These are phyloP conservation scores for Actinomortierella wolfii DNA, from an alignment of 371 early-diverging fungal species.

Conservation along the genomic window DNA sequence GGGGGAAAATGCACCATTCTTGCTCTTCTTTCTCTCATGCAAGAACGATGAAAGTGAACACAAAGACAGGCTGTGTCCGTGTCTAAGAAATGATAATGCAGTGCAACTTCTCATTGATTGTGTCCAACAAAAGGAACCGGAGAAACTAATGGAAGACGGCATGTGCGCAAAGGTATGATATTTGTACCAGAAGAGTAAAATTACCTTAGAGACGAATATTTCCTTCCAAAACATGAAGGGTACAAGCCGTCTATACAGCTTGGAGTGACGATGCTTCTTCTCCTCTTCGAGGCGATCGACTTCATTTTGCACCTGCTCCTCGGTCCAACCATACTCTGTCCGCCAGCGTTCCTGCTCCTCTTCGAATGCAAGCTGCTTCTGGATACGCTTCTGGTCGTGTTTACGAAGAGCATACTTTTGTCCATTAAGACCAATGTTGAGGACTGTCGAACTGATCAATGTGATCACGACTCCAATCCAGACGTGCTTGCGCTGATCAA, in stretches of 20 bases:
- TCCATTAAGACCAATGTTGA: slow-evolving; percentile 86
- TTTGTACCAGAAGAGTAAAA: too few relatives aligned
- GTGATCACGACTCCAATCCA: slow-evolving; percentile 79
- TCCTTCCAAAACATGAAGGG: slow-evolving; percentile 38
- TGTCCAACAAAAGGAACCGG: too few relatives aligned
- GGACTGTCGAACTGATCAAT: slow-evolving; percentile 70
- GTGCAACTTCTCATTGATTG: too few relatives aligned
- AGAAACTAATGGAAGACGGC: too few relatives aligned
- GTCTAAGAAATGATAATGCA: too few relatives aligned
- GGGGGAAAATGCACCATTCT: background rate
- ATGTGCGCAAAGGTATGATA: too few relatives aligned
- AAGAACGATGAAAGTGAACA: background rate
- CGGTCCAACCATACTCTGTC: slow-evolving; percentile 25
- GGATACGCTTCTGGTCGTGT: slow-evolving; percentile 50
- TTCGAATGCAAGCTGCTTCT: slow-evolving; percentile 28
- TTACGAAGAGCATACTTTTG: slow-evolving; percentile 82
- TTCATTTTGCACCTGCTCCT: slow-evolving; percentile 34
- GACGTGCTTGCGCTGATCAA: slow-evolving; percentile 51
- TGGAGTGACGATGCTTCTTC: slow-evolving; percentile 25
- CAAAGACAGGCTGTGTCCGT: background rate
- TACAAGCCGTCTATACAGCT: slow-evolving; percentile 28
- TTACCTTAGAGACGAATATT: slow-evolving; percentile 44
- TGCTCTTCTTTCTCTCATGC: background rate
- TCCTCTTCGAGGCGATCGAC: slow-evolving; percentile 30
- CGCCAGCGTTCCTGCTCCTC: slow-evolving; percentile 33